These are phyloP conservation scores for Penicillium malachiteum DNA, from an alignment of 495 filamentous ascomycete species.

Conservation along the genomic window DNA sequence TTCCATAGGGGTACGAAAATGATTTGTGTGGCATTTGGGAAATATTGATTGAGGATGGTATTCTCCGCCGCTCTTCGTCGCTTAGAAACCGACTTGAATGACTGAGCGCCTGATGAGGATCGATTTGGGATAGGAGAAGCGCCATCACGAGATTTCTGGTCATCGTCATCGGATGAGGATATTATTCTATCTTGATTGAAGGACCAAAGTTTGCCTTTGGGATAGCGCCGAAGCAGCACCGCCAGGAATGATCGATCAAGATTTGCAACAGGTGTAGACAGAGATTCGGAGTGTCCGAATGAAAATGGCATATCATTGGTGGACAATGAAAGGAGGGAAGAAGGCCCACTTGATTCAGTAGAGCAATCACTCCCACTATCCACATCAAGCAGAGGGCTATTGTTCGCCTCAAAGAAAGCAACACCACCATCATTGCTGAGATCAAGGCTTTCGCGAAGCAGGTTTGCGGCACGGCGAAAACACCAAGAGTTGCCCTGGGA, in stretches of 20 bases:
- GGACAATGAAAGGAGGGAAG: conserved; percentile 38
- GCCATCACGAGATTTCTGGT: conserved; percentile 25
- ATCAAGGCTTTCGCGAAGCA: conserved; percentile 57
- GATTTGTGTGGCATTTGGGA: conserved; percentile 45
- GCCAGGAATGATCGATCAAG: conserved; percentile 46
- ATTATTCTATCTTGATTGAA: conserved; percentile 54
- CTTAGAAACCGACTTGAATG: conserved; percentile 39
- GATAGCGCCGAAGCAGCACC: conserved; percentile 56
- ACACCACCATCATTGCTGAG: conserved; percentile 51
- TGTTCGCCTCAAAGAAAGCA: conserved; percentile 51
- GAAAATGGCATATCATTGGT: conserved; percentile 42
- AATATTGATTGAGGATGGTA: conserved; percentile 42
- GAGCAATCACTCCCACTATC: conserved; percentile 37
- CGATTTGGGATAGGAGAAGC: conserved; percentile 8
- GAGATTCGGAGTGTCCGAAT: conserved; percentile 28
- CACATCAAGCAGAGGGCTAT: conserved; percentile 25
- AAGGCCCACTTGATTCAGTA: conserved; percentile 28
- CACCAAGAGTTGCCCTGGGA: conserved; percentile 44
- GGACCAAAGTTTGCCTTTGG: conserved; percentile 63
- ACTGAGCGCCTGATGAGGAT: conserved; percentile 15
- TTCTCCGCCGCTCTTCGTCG: conserved; percentile 44
- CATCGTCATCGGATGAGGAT: conserved; percentile 44
- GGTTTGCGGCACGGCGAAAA: conserved; percentile 55
- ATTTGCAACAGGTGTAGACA: conserved; percentile 34
- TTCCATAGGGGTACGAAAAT: conserved; percentile 66